Evolutionary conservation across 2,329 filamentous ascomycete genomes (phyloP), one percentile per base, ranked within the genome.

Genomic region (Helotiales sp.): DNA sequence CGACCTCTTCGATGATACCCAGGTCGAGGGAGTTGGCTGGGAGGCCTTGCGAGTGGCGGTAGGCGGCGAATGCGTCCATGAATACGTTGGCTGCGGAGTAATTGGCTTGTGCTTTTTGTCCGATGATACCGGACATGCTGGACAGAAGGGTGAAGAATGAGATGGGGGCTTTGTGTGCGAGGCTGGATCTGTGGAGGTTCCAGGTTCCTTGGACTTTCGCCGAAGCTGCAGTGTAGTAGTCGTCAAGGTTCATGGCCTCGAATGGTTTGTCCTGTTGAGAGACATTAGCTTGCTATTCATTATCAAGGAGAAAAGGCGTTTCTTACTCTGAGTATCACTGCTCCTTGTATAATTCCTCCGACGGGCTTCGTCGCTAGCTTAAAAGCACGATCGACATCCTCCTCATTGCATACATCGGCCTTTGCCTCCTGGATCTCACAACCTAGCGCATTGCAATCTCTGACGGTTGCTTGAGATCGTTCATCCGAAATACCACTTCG

Each of bases 21-120:
- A 86, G 69, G 63, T 85, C 79, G 1, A 87, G 70, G 0, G 76
- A 76, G 0, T 76, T 71, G 30, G 77, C 78, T 2, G 76, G 70
- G 2, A 79, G 69, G 3, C 77, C 76, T 34, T 68, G 68, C 1
- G 63, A 64, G 0, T 70, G 69, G 2, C 79, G 74, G 58, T 77
- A 70, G 19, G 71, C 68, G 0, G 69, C 71, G 49, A 79, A 73
- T 2, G 72, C 67, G 46, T 80, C 75, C 2, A 80, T 69, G 70
- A 77, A 81, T 36, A 73, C 73, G 63, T 82, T 81, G 29, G 75
- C 79, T 0, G 78, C 77, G 2, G 76, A 73, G 65, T 85, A 85
- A 2, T 80, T 79, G 5, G 79, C 61, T 40, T 77, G 74, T 0
- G 66, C 68, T 0, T 63, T 65, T 10, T 69, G 69, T 0, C 75